These are phyloP conservation scores for Blastomyces emzantsi DNA, from an alignment of 2,329 filamentous ascomycete species.

Conservation along the genomic window DNA sequence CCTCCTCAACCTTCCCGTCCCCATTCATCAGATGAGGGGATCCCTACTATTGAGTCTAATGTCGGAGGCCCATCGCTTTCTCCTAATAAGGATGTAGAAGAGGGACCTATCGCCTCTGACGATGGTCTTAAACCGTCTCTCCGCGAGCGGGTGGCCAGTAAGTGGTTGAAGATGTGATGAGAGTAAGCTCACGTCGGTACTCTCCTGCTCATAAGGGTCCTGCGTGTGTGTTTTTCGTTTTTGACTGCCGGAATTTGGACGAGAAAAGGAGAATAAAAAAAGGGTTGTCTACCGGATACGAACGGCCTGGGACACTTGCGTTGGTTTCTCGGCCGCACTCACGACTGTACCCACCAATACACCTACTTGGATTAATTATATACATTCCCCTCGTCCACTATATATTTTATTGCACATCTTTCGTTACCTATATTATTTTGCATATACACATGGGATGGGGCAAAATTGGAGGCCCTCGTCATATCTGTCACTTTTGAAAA, in stretches of 20 bases:
- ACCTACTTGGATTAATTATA: too few species aligned
- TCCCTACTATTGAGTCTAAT: slow-evolving; percentile 1
- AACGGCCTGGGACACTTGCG: too few species aligned
- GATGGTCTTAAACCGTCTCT: not conserved
- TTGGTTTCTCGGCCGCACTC: too few species aligned
- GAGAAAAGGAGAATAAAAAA: too few species aligned
- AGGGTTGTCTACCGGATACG: too few species aligned
- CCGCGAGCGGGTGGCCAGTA: not conserved
- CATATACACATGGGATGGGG: not conserved
- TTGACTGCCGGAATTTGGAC: not conserved
- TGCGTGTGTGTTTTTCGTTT: not conserved
- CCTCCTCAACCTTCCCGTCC: slow-evolving; percentile 5
- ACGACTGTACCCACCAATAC: too few species aligned
- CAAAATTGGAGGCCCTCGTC: not conserved
- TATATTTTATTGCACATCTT: not conserved
- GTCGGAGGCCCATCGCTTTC: not conserved
- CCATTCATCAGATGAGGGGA: not conserved
- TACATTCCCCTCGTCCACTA: not conserved
- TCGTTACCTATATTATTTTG: not conserved
- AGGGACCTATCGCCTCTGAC: not conserved
- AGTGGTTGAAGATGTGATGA: not conserved
- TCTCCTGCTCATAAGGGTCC: not conserved
- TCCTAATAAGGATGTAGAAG: not conserved
- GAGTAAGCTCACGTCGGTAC: not conserved
- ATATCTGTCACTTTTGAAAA: not conserved